Conservation (phyloP, 2,329 filamentous ascomycete species). For the Talaromyces sp. region DNA sequence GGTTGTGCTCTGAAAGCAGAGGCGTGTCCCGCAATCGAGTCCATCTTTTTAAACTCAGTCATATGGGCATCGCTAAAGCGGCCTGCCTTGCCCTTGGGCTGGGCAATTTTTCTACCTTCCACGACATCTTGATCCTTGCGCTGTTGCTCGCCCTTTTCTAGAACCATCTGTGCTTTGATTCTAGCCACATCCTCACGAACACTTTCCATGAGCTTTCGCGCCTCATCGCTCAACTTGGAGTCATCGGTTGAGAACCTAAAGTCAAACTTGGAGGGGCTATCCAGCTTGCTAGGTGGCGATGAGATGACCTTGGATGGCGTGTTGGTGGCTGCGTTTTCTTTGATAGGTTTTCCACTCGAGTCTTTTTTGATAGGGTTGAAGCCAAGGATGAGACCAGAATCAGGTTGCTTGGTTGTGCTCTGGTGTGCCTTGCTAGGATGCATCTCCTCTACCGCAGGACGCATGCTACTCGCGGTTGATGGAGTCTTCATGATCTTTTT, state of each 20-base stretch:
- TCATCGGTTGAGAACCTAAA: slow-evolving; percentile 41
- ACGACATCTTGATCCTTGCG: slow-evolving; percentile 40
- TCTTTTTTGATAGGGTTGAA: slow-evolving; percentile 65
- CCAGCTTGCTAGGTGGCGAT: slow-evolving; percentile 29
- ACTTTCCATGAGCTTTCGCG: slow-evolving; percentile 56
- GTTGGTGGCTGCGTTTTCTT: slow-evolving; percentile 21
- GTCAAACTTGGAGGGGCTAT: slow-evolving; percentile 39
- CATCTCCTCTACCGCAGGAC: slow-evolving; percentile 76
- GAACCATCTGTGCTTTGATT: slow-evolving; percentile 63
- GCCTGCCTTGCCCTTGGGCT: slow-evolving; percentile 68
- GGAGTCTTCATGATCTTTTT: slow-evolving; percentile 26
- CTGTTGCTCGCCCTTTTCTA: slow-evolving; percentile 53
- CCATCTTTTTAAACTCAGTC: slow-evolving; percentile 94
- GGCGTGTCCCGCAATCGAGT: slow-evolving; percentile 82
- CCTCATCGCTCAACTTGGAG: slow-evolving; percentile 42
- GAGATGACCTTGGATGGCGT: slow-evolving; percentile 39
- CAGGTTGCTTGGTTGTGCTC: slow-evolving; percentile 67
- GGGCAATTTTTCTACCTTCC: slow-evolving; percentile 65
- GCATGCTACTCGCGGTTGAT: slow-evolving; percentile 55
- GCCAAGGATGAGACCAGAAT: slow-evolving; percentile 74
- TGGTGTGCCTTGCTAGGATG: slow-evolving; percentile 78
- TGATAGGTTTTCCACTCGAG: slow-evolving; percentile 29
- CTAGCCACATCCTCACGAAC: slow-evolving; percentile 65
- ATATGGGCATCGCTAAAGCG: slow-evolving; percentile 83
- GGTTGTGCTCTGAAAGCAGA: slow-evolving; percentile 59